Base-by-base conservation (phyloP, 1,284 basidiomycete species). In the Vanrija sp. region DNA sequence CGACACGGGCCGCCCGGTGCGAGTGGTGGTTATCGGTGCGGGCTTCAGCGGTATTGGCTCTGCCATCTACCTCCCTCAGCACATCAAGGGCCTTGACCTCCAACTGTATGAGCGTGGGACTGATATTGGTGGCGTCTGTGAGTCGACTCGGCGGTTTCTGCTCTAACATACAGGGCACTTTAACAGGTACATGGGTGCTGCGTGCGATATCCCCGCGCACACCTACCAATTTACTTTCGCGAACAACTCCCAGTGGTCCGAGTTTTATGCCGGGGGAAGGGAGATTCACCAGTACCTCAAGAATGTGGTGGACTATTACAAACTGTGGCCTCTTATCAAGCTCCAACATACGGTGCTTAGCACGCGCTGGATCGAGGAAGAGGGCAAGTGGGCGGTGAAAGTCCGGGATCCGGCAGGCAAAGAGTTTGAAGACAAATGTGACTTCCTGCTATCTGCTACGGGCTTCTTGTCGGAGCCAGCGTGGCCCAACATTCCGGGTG, bases 231-330 rank as follows among this genome's bases (percentile, higher is more conserved):
- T 45, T 43, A 43, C 45, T 3, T 69, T 54, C 43, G 56, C 57
- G 8, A 53, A 61, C 28, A 61, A 65, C 49, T 53, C 66, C 9
- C 38, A 62, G 50, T 62, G 62, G 66, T 40, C 57, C 23, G 45
- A 59, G 52, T 64, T 62, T 56, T 71, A 67, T 55, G 63, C 68
- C 5, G 54, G 56, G 3, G 60, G 62, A 10, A 43, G 6, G 9
- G 67, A 71, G 53, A 71, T 72, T 43, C 55, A 65, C 15, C 25
- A 46, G n/a, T 72, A 72, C 60, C 52, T 66, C 46, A 38, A 44
- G 12, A 39, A 46, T 19, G 53, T 66, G 26, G 62, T 54, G 1
- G 60, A 62, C 28, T 55, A 68, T 46, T 67, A 57, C 47, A 19
- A 25, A 15, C 53, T 70, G 2, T 40, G 46, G n/a, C 58, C 61